Base-by-base conservation (phyloP, 352 stramenopile species). In the Stephanocyclus meneghinianus region DNA sequence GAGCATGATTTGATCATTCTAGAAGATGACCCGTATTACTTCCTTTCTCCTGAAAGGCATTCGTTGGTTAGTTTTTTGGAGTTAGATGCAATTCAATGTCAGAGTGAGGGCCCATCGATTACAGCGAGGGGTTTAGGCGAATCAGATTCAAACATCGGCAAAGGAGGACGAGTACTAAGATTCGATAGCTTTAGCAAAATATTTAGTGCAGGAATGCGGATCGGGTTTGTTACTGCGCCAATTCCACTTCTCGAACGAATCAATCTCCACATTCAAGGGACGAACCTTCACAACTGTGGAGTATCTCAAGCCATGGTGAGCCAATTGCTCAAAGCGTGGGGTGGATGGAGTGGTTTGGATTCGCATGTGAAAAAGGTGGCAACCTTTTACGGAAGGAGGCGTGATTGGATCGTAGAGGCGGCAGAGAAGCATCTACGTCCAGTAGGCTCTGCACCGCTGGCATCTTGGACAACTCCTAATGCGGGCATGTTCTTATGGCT, bases 1-100 rank as follows among this genome's bases (percentile, higher is more conserved):
- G 62, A 90, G 55, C 78, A 92, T 62, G 85, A 91, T 63, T 50
- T 92, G 11, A 62, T 93, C 16, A 85, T 93, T 29, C 60, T 93
- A 11, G 88, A 93, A 68, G 88, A 93, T 74, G 88, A 93, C 57
- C 88, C 87, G 11, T 93, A 93, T 71, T 93, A 91, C 61, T 93
- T 80, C 63, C 67, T 93, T 15, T 64, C 91, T 64, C 59, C 35
- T 18, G 32, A 66, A 10, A 66, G 57, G 29, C 5, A 50, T 51
- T 53, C 32, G 5, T 66, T 66, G 35, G 37, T 66, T 32, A 67
- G 48, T 51, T 73, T 92, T 56, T 74, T 89, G n/a, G 79, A 68
- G n/a, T 74, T 91, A 70, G 87, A 92, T 70, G 74, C 66, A 29
- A 29, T 51, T 2, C 26, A 51, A 2, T 66, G 57, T 32, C 32